phyloP scores from a whole-genome alignment of 1,284 basidiomycete species.

The Sanghuangporus weigelae region DNA sequence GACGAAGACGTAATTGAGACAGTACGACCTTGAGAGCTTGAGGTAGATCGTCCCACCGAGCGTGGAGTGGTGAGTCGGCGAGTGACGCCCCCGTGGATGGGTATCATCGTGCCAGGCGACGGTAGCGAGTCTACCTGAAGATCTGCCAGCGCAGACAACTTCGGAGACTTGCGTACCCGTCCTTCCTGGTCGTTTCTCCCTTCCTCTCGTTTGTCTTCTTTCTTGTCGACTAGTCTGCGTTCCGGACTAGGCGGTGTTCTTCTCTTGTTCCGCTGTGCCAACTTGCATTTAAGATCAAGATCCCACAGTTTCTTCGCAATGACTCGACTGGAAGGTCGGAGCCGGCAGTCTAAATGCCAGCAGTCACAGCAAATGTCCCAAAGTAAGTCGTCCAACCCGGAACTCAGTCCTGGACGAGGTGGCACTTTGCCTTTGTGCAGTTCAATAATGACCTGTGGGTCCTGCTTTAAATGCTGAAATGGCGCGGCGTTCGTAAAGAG shows the following conservation, averaged over 20 bases:
- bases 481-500: slow-evolving; percentile 14
- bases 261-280: background rate
- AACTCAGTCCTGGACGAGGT: background rate
- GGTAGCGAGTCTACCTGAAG: background rate
- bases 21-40: background rate
- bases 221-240: background rate
- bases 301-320: slow-evolving; percentile 15
- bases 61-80: background rate
- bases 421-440: slow-evolving; percentile 9
- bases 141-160: slow-evolving; percentile 4
- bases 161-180: slow-evolving; percentile 15
- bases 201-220: background rate
- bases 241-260: background rate
- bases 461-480: slow-evolving; percentile 2
- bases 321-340: slow-evolving; percentile 10
- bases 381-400: slow-evolving; percentile 7
- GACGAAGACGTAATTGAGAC: background rate
- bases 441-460: slow-evolving; percentile 12
- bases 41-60: background rate
- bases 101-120: slow-evolving; percentile 3
- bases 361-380: slow-evolving; percentile 15
- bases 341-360: slow-evolving; percentile 7
- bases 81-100: background rate
- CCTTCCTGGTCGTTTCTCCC: background rate
- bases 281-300: slow-evolving; percentile 12